Evolutionary conservation across 2,329 filamentous ascomycete genomes (phyloP), one percentile per base, ranked within the genome.

Genomic region (Apiospora koreana): DNA sequence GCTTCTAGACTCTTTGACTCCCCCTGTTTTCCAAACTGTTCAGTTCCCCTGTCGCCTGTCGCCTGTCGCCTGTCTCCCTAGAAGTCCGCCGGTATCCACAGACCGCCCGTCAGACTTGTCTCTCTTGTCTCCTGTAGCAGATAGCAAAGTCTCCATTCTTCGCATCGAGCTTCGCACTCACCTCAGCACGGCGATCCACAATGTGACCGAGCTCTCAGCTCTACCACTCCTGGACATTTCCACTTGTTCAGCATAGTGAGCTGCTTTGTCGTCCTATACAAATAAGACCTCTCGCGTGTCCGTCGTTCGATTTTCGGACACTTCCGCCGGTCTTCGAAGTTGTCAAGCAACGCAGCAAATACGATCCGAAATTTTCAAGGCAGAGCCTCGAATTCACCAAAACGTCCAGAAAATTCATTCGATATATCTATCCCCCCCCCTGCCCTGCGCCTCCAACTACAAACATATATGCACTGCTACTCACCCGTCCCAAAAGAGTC

Each of bases 201-300:
- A 62, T 62, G 54, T 62, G 54, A 62, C 54, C 54, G 54, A 62
- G 54, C 54, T 62, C 54, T 14, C 28, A 38, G 31, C 54, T 62
- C 54, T 38, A 8, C 18, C 31, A 62, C 21, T 5, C 50, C 50
- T 21, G 50, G 50, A 58, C 50, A 58, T 58, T 58, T 58, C 50
- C 50, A 58, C 50, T 58, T 58, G 50, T 58, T 58, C 50, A 58
- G 50, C 50, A 58, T 58, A 58, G 23, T 62, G 54, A 62, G 54
- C 54, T 62, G 54, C 54, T 62, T 62, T 62, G 31, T 62, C 54
- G 54, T 62, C 54, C 54, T 62, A 62, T 62, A 62, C 54, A 62
- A 38, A 62, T 62, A 62, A 38, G 38, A 35, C 38, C 54, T 38
- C 28, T 62, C 54, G 54, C 54, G n/a, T 62, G 54, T 62, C 54